Evolutionary conservation across 345 rosid species (phyloP).

Genomic region (Mercurialis annua): DNA sequence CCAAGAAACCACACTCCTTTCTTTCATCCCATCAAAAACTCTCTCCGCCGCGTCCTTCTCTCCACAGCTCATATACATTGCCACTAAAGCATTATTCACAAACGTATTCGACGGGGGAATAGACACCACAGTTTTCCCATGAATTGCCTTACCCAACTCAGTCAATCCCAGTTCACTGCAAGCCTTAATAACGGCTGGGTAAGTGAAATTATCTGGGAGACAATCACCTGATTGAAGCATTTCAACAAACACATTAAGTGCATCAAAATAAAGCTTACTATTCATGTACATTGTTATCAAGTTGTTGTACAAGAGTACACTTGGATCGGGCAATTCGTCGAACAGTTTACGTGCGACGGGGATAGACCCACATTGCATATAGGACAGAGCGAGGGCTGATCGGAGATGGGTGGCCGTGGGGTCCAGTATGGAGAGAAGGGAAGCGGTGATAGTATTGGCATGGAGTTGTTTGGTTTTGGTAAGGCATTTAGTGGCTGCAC

Average conservation of each 20-base stretch:
- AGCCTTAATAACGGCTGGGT: slow-evolving; percentile 54
- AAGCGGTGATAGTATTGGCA: slow-evolving; percentile 41
- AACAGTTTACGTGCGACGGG: slow-evolving; percentile 42
- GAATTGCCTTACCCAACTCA: slow-evolving; percentile 41
- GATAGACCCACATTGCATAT: slow-evolving; percentile 24
- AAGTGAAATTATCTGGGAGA: slow-evolving; percentile 50
- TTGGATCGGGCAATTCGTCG: slow-evolving; percentile 47
- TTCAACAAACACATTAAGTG: slow-evolving; percentile 38
- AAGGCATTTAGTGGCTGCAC: slow-evolving; percentile 38
- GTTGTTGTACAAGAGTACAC: slow-evolving; percentile 38
- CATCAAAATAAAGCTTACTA: slow-evolving; percentile 29
- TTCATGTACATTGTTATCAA: slow-evolving; percentile 41
- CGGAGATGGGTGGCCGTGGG: slow-evolving; percentile 22
- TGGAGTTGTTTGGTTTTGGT: slow-evolving; percentile 44
- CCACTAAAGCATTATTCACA: slow-evolving; percentile 54
- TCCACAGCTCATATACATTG: slow-evolving; percentile 66
- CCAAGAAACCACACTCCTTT: slow-evolving; percentile 58
- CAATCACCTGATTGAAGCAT: slow-evolving; percentile 39
- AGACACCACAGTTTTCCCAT: slow-evolving; percentile 44
- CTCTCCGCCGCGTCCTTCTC: slow-evolving; percentile 39
- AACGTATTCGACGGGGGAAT: slow-evolving; percentile 32
- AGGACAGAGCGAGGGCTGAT: slow-evolving; percentile 14
- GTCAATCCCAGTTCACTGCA: slow-evolving; percentile 37
- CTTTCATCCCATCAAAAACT: slow-evolving; percentile 48
- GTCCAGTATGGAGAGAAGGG: slow-evolving; percentile 18